Conservation (phyloP, 495 filamentous ascomycete species). For the Annulohypoxylon bovei region DNA sequence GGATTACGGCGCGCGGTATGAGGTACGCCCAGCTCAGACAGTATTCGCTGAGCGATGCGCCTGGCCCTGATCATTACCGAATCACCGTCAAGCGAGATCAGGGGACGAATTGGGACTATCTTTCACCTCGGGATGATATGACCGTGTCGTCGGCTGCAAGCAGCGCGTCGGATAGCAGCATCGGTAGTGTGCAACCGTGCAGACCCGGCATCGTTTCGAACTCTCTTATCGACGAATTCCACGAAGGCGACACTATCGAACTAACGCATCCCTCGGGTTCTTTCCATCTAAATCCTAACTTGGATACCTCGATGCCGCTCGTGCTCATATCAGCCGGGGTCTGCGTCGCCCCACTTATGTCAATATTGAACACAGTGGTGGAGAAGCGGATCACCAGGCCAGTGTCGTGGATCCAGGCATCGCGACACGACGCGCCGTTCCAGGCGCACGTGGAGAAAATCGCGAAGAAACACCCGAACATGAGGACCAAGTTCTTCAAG, state of each 20-base stretch:
- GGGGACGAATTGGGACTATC: constrained; percentile 48
- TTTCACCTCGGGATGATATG: constrained; percentile 27
- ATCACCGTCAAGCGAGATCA: constrained; percentile 75
- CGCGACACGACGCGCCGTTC: constrained; percentile 64
- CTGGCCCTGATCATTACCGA: constrained; percentile 67
- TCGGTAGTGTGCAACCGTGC: constrained; percentile 43
- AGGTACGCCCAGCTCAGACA: constrained; percentile 71
- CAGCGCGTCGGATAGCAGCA: constrained; percentile 47
- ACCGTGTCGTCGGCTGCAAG: constrained; percentile 46
- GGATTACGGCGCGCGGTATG: constrained; percentile 65
- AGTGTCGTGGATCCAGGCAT: constrained; percentile 74
- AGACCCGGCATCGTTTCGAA: constrained; percentile 73
- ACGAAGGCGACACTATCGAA: constrained; percentile 69
- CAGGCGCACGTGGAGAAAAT: constrained; percentile 61
- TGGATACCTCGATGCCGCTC: constrained; percentile 59
- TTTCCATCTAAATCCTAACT: constrained; percentile 64
- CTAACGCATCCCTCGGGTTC: constrained; percentile 76
- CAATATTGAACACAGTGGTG: constrained; percentile 69
- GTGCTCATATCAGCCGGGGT: constrained; percentile 77
- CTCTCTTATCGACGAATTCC: constrained; percentile 68
- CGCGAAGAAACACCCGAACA: constrained; percentile 51
- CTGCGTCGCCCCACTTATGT: constrained; percentile 71
- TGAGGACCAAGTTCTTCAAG: constrained; percentile 56
- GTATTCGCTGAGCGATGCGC: constrained; percentile 75
- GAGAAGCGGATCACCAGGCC: constrained; percentile 53